phyloP scores from a whole-genome alignment of 176 grass and related monocot genomes.

The Sorghum bicolor region DNA sequence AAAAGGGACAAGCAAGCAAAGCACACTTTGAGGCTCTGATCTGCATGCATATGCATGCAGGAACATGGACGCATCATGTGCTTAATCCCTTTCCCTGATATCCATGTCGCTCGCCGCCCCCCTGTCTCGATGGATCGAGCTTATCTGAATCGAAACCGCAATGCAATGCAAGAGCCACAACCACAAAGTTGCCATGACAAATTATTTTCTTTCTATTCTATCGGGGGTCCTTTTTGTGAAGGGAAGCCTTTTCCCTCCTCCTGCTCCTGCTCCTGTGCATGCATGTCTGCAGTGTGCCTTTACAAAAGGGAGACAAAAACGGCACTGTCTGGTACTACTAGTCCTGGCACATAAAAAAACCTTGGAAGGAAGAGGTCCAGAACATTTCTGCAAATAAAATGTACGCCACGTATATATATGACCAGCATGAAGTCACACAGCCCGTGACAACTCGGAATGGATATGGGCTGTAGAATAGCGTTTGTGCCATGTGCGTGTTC shows the following conservation, averaged over 20 bases:
- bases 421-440: no score
- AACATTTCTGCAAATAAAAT: neutral
- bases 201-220: neutral
- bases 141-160: neutral
- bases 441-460: no score
- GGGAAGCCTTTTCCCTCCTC: neutral
- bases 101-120: neutral
- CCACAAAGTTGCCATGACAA: neutral
- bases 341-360: neutral
- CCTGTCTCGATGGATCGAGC: neutral
- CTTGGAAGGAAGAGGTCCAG: neutral
- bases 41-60: neutral
- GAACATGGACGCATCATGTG: neutral
- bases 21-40: neutral
- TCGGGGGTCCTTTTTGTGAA: neutral
- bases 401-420: no score
- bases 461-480: no score
- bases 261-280: neutral
- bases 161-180: no score
- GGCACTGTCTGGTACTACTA: neutral
- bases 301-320: slow-evolving; percentile 31
- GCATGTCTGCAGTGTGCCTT: neutral
- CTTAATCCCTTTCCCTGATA: neutral
- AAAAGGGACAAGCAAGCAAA: neutral
- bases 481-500: no score